phyloP scores from a whole-genome alignment of 169 alveolate genomes.

The Fabrea salina region DNA sequence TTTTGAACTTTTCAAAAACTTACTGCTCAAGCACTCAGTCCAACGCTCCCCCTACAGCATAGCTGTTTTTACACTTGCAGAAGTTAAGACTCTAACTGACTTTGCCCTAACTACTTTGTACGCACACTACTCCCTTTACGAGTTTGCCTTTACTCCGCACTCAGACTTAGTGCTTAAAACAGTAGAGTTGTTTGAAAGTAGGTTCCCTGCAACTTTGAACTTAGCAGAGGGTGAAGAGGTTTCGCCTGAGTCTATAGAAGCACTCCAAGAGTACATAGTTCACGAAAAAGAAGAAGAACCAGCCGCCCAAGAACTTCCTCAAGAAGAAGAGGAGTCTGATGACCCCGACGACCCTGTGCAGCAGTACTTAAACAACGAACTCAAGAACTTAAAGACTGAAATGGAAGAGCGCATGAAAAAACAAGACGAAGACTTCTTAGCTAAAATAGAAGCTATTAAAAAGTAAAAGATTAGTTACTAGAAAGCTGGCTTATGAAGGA shows the following conservation, averaged over 20 bases:
- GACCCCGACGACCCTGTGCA: constrained; percentile 6
- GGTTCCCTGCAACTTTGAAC: constrained; percentile 29
- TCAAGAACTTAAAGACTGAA: constrained; percentile 25
- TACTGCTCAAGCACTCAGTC: constrained; percentile 49
- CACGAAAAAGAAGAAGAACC: constrained; percentile 27
- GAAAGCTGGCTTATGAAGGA: too few relatives aligned
- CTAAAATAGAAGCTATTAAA: constrained; percentile 6
- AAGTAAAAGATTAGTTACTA: too few relatives aligned
- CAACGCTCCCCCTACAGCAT: constrained; percentile 57
- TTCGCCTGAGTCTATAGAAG: constrained; percentile 38
- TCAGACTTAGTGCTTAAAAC: neutral
- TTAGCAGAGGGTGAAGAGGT: constrained; percentile 35
- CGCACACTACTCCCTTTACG: constrained; percentile 38
- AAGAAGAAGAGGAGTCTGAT: constrained; percentile 29
- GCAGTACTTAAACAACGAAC: constrained; percentile 32
- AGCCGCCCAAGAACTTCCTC: constrained; percentile 11
- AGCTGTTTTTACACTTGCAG: constrained; percentile 48
- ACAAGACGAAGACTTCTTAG: constrained; percentile 41
- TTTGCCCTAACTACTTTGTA: constrained; percentile 41
- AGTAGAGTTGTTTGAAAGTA: constrained; percentile 22
- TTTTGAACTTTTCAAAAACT: constrained; percentile 35
- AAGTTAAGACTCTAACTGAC: constrained; percentile 44
- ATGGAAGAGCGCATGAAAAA: constrained; percentile 44
- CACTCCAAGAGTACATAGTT: constrained; percentile 30
- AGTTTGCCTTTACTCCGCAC: constrained; percentile 32